phyloP scores from a whole-genome alignment of 306 rosid species.

The Clitoria ternatea region DNA sequence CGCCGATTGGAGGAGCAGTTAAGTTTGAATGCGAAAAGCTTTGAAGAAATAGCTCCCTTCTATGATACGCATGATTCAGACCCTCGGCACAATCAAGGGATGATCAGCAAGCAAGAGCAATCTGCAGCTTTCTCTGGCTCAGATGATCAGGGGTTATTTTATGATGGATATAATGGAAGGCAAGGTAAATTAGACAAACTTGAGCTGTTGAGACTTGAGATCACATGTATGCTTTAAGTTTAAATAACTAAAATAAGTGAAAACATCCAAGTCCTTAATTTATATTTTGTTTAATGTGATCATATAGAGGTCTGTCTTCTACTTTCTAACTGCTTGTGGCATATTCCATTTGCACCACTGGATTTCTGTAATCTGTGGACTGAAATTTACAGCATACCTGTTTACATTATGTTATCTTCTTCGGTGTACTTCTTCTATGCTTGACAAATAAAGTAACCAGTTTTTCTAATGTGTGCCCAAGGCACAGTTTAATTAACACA shows the following conservation, averaged over 20 bases:
- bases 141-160: slow-evolving; percentile 36
- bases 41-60: slow-evolving; percentile 42
- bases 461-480: too few species aligned
- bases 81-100: slow-evolving; percentile 30
- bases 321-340: background rate
- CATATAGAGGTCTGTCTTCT: background rate
- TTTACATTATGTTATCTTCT: background rate
- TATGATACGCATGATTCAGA: slow-evolving; percentile 24
- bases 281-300: background rate
- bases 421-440: background rate
- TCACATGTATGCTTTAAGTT: slow-evolving; percentile 2
- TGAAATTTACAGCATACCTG: slow-evolving; percentile 5
- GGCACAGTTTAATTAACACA: too few species aligned
- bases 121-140: slow-evolving; percentile 36
- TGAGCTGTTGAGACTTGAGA: slow-evolving; percentile 13
- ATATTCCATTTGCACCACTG: background rate
- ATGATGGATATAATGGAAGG: slow-evolving; percentile 39
- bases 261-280: background rate
- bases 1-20: slow-evolving; percentile 80
- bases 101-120: slow-evolving; percentile 43
- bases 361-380: background rate
- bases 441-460: slow-evolving; percentile 2
- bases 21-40: slow-evolving; percentile 68
- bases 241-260: slow-evolving; percentile 17
- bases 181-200: slow-evolving; percentile 50